Conservation (phyloP, 202 grass and related monocot species). For the Schoenoplectus tabernaemontani region DNA sequence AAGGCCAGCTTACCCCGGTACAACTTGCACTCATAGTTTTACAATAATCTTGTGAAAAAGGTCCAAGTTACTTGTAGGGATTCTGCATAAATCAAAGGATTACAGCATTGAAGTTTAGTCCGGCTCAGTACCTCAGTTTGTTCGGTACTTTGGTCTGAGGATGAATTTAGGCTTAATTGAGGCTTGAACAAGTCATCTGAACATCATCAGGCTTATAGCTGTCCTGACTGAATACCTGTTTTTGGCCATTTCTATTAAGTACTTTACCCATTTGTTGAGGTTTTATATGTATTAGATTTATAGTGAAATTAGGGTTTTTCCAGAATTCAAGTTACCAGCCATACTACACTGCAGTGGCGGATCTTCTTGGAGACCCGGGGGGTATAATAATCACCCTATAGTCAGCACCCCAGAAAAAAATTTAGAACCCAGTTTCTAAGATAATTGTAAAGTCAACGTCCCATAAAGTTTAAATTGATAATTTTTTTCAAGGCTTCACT, state of each 20-base stretch:
- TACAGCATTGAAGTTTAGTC: neutral
- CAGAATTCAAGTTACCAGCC: neutral
- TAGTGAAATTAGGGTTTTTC: neutral
- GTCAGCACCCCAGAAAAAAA: too few relatives aligned
- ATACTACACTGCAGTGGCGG: neutral
- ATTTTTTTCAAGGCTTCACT: too few relatives aligned
- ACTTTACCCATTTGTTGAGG: neutral
- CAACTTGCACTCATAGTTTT: conserved; percentile 6
- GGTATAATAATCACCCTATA: too few relatives aligned
- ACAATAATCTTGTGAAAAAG: neutral
- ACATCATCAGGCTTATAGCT: neutral
- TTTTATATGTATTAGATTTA: neutral
- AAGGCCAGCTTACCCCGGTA: conserved; percentile 73
- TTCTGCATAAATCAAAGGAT: neutral
- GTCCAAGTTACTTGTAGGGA: neutral
- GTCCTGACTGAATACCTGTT: neutral
- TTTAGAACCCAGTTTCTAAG: too few relatives aligned
- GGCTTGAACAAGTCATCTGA: neutral
- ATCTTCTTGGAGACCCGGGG: too few relatives aligned
- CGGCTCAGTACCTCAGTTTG: neutral
- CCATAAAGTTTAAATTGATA: too few relatives aligned
- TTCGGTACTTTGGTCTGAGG: neutral
- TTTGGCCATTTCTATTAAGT: neutral
- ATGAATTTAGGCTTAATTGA: neutral
- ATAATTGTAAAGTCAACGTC: too few relatives aligned